Evolutionary conservation across 2,329 filamentous ascomycete genomes (phyloP).

Genomic region (Diaporthe vaccinii): DNA sequence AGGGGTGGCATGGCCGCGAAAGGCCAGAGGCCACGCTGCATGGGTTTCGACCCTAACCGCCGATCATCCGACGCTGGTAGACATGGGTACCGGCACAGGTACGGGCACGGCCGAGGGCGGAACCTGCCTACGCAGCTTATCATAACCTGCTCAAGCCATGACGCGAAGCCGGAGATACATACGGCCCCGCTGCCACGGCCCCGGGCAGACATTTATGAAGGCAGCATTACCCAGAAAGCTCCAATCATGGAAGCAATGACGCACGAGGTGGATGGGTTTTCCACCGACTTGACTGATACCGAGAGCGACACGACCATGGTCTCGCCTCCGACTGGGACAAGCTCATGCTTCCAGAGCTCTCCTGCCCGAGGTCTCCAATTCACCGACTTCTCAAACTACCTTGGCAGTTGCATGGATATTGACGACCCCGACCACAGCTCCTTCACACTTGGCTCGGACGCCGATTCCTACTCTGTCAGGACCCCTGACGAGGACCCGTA

Average conservation of each 20-base stretch:
- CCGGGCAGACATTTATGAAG: slow-evolving; percentile 11
- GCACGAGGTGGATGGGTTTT: slow-evolving; percentile 22
- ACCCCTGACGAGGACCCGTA: slow-evolving; percentile 46
- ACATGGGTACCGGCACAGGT: slow-evolving; percentile 8
- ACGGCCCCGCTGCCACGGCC: slow-evolving; percentile 37
- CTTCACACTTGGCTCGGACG: slow-evolving; percentile 39
- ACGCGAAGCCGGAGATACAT: slow-evolving; percentile 32
- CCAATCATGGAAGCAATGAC: slow-evolving; percentile 11
- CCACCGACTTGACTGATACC: slow-evolving; percentile 36
- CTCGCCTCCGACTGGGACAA: slow-evolving; percentile 23
- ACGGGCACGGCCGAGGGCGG: slow-evolving; percentile 39
- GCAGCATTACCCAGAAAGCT: slow-evolving; percentile 3
- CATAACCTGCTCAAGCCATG: slow-evolving; percentile 25
- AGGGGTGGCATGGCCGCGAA: slow-evolving; percentile 65
- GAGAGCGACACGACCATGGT: slow-evolving; percentile 38
- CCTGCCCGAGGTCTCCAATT: slow-evolving; percentile 42
- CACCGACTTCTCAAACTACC: slow-evolving; percentile 50
- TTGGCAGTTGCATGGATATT: slow-evolving; percentile 39
- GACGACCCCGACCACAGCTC: slow-evolving; percentile 37
- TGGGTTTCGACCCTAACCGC: slow-evolving; percentile 40
- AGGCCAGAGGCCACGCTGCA: slow-evolving; percentile 45
- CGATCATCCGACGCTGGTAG: slow-evolving; percentile 39
- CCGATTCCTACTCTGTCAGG: slow-evolving; percentile 35
- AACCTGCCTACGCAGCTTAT: slow-evolving; percentile 33
- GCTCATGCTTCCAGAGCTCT: slow-evolving; percentile 32